Percentiles rank a stretch among this genome's conserved stretches.
These are phyloP conservation scores for Volvox africanus DNA, from an alignment of 139 green algal species.

Conservation along the genomic window DNA sequence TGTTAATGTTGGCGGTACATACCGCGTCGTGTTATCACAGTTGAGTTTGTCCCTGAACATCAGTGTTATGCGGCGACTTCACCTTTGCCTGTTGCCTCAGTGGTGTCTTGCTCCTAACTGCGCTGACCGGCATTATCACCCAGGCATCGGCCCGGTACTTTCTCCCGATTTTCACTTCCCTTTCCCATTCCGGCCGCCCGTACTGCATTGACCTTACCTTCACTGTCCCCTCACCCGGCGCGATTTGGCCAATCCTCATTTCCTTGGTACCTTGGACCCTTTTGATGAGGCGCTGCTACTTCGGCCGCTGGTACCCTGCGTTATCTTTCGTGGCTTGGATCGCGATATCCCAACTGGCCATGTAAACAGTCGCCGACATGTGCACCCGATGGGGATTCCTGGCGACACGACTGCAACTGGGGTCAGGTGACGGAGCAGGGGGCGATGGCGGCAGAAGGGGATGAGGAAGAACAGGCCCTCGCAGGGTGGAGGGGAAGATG, in stretches of 20 bases:
- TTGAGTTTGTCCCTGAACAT: not conserved
- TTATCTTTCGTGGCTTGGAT: not conserved
- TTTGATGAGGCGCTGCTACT: not conserved
- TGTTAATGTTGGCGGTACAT: not conserved
- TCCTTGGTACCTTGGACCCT: not conserved
- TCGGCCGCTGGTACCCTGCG: not conserved
- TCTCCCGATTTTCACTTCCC: not conserved
- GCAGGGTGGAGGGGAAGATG: too few relatives aligned
- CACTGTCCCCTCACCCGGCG: conserved; percentile 8
- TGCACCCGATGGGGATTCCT: not conserved
- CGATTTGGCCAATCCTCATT: not conserved
- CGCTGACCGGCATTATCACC: not conserved
- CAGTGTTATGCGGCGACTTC: not conserved
- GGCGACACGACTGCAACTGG: not conserved
- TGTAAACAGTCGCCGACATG: not conserved
- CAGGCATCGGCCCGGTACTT: not conserved
- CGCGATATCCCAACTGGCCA: not conserved
- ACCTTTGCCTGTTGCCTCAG: not conserved
- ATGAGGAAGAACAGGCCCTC: too few relatives aligned
- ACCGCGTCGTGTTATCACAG: too few relatives aligned
- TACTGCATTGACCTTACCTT: not conserved
- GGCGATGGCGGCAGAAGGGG: too few relatives aligned
- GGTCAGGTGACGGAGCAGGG: too few relatives aligned
- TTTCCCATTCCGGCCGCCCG: not conserved
- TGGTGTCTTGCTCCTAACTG: not conserved